Percentiles rank a stretch among this genome's conserved stretches.
These are phyloP conservation scores for Casuarina cunninghamiana DNA, from an alignment of 306 rosid species.

Conservation along the genomic window DNA sequence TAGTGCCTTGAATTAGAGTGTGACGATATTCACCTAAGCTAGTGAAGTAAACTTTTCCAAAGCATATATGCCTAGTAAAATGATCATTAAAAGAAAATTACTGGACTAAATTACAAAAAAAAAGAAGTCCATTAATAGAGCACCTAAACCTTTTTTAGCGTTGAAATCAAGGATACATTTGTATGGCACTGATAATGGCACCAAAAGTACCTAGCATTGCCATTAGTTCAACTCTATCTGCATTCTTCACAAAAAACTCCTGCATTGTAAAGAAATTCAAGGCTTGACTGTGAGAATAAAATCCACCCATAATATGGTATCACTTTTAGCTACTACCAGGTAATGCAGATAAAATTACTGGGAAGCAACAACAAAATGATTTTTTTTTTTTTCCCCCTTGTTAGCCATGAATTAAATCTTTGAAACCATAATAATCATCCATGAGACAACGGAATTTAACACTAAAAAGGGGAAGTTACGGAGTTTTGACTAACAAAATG, in stretches of 20 bases:
- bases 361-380: neutral
- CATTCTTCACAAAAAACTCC: constrained; percentile 88
- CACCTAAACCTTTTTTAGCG: constrained; percentile 6
- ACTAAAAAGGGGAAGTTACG: neutral
- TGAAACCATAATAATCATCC: neutral
- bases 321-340: neutral
- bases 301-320: neutral
- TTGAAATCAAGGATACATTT: constrained; percentile 79
- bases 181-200: constrained; percentile 82
- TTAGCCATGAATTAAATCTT: neutral
- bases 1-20: constrained; percentile 11
- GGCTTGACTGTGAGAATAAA: neutral
- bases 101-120: neutral
- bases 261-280: constrained; percentile 37
- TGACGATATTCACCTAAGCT: constrained; percentile 8
- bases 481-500: neutral
- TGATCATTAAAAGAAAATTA: constrained; percentile 1
- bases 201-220: constrained; percentile 79
- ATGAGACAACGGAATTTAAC: neutral
- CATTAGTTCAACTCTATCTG: constrained; percentile 89
- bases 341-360: neutral
- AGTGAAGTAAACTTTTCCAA: neutral
- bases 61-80: constrained; percentile 15
- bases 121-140: neutral
- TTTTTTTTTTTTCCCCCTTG: neutral